phyloP scores from a whole-genome alignment of 1,284 basidiomycete species.

The Papiliotrema nemorosa region DNA sequence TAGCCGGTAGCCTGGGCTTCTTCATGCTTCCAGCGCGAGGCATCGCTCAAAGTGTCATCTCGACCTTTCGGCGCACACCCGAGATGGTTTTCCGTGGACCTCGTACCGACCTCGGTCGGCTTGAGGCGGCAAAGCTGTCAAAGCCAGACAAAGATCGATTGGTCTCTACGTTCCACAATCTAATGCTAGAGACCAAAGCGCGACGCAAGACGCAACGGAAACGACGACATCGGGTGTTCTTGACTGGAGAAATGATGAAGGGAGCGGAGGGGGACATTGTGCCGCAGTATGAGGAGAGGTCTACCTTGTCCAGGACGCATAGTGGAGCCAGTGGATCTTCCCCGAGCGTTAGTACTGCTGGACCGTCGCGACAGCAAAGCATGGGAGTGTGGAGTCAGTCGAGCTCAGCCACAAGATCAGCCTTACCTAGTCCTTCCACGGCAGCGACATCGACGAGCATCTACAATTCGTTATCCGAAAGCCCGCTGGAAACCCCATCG shows the following conservation, averaged over 20 bases:
- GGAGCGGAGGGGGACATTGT: no score
- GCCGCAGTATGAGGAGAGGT: no score
- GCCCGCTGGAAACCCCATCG: no score
- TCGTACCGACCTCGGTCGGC: background rate
- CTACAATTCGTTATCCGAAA: no score
- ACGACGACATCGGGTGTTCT: background rate
- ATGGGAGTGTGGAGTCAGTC: no score
- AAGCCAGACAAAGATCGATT: background rate
- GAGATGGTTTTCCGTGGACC: background rate
- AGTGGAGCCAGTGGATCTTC: no score
- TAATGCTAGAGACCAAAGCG: background rate
- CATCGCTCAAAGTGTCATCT: background rate
- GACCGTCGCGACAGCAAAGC: no score
- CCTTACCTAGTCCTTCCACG: no score
- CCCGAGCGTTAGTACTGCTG: no score
- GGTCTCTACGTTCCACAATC: background rate
- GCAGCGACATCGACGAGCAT: no score
- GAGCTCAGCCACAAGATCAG: no score
- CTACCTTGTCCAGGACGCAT: no score
- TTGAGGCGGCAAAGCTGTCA: background rate
- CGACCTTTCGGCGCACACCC: background rate
- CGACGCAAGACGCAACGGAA: background rate
- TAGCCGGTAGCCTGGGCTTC: constrained; percentile 32
- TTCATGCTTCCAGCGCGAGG: constrained; percentile 14
- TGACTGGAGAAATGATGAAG: background rate